Evolutionary conservation across 1,284 basidiomycete genomes (phyloP), one percentile per base, ranked within the genome.

Genomic region (Sanghuangporus sanghuang): DNA sequence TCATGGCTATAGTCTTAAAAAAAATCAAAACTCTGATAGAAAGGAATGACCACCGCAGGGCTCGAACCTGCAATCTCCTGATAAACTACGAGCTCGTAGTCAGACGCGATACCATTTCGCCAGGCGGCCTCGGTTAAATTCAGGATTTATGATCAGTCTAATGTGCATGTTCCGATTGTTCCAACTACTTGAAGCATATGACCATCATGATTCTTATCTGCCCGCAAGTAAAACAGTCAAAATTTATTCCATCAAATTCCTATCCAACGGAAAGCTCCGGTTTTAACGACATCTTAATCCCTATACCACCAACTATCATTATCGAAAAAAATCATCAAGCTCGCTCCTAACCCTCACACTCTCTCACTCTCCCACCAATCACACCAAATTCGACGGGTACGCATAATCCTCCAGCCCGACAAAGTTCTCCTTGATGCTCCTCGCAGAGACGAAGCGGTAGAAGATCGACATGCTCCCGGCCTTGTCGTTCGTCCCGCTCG

Each of bases 371-470:
- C 16, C 6, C 8, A n/a, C 35, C 23, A 52, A n/a, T 52, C 23
- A 52, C 18, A 85, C 77, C 67, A 93, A 71, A 79, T 98, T 97
- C 56, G 90, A 93, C 48, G 94, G 93, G 77, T 98, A 98, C 27
- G 75, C 71, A 76, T 88, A 90, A 59, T 89, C 86, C 68, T 90
- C 85, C 68, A 95, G 77, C 12, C 84, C 84, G 52, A 95, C 82
- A 71, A 96, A 96, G 74, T 90, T 93, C 81, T 99, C 96, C 83
- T 98, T 99, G 82, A 99, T 96, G 68, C 91, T 94, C 71, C 96
- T 84, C 55, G 92, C 88, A 62, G 90, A 93, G 62, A 95, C 84
- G 76, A 96, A 96, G 64, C 94, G 81, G 76, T 91, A 94, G 79
- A 93, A 96, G 73, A 98, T 92, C 70, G 83, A 86, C 69, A 95